Percentiles rank a stretch among this genome's conserved stretches.
phyloP scores from a whole-genome alignment of 2,329 filamentous ascomycete species.

The Sclerotinia minor region DNA sequence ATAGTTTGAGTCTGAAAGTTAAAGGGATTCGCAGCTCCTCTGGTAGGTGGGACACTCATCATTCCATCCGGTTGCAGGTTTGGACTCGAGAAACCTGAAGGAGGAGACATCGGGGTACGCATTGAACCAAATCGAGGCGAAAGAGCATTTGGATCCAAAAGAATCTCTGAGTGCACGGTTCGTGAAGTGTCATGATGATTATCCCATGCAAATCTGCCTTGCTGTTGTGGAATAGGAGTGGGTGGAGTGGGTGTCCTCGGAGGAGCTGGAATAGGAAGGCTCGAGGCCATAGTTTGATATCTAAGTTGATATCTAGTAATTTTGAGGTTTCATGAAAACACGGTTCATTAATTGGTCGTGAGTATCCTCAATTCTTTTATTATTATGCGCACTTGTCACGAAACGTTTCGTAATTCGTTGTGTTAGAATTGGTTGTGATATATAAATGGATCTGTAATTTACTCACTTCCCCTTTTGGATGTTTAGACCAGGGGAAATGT shows the following conservation, averaged over 20 bases:
- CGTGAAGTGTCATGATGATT: conserved; percentile 28
- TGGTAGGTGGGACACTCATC: conserved; percentile 37
- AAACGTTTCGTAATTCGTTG: conserved; percentile 17
- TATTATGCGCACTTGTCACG: conserved; percentile 3
- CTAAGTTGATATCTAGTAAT: conserved; percentile 21
- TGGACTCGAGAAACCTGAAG: conserved; percentile 32
- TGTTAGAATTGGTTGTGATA: conserved; percentile 21
- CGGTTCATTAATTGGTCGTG: conserved; percentile 10
- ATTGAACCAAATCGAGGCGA: conserved; percentile 48
- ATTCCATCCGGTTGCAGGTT: conserved; percentile 37
- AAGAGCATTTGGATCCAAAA: conserved; percentile 49
- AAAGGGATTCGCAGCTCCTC: conserved; percentile 67
- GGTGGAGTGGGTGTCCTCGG: conserved; percentile 66
- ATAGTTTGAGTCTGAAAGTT: conserved; percentile 88
- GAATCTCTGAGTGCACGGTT: conserved; percentile 37
- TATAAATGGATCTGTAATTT: conserved; percentile 25
- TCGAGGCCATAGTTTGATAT: conserved; percentile 54
- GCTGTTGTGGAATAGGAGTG: conserved; percentile 48
- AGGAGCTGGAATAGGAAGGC: conserved; percentile 57
- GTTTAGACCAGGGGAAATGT: neutral
- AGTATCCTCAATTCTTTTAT: conserved; percentile 10
- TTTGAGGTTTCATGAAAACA: conserved; percentile 16
- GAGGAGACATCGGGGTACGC: conserved; percentile 38
- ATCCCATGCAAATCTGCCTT: conserved; percentile 21
- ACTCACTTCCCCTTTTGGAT: conserved; percentile 19